Base-by-base conservation (phyloP, 2,329 filamentous ascomycete species). In the Sporothrix schenckii region DNA sequence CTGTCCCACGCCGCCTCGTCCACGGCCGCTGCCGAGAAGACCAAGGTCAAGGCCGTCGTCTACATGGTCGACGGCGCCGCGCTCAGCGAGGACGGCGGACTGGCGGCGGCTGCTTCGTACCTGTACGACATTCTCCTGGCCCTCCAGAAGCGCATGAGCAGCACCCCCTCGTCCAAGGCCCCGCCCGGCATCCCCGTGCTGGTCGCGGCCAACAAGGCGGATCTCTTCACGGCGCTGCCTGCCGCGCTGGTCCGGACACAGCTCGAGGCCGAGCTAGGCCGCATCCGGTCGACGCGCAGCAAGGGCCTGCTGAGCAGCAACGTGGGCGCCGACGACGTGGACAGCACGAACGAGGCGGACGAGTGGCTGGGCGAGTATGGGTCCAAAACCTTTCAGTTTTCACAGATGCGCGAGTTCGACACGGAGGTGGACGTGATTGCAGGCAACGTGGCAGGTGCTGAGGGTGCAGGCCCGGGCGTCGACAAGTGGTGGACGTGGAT, bases 401-500 rank as follows among this genome's bases (percentile, higher is more conserved):
- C 83, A 68, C 88, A 94, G 81, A 89, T 98, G 87, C 86, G 91
- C 75, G 93, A 97, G 77, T 92, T 92, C 74, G 91, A 93, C 68
- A 85, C 96, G 24, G 87, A 89, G 52, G 87, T 98, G 10, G 89
- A 92, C 56, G 89, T 97, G 3, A 77, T 91, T 16, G 91, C 91
- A 0, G 94, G 94, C 11, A 94, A 89, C 80, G 88, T 90, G 72
- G 82, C 78, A 78, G 87, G 79, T 77, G 87, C 91, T 69, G 87
- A 79, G 77, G 87, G 91, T 68, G 44, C 24, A 24, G 89, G 86
- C 11, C 84, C 89, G n/a, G 90, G 90, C 34, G 88, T 93, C 44
- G 89, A 91, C 70, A 90, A 88, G 79, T 97, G 94, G 94, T 97
- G 93, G 88, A 87, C 87, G 76, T 98, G 94, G 94, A 89, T 98